Percentiles rank a stretch among this genome's conserved stretches.
Evolutionary conservation across 306 rosid species (phyloP).

Genomic region (Rosa persica): DNA sequence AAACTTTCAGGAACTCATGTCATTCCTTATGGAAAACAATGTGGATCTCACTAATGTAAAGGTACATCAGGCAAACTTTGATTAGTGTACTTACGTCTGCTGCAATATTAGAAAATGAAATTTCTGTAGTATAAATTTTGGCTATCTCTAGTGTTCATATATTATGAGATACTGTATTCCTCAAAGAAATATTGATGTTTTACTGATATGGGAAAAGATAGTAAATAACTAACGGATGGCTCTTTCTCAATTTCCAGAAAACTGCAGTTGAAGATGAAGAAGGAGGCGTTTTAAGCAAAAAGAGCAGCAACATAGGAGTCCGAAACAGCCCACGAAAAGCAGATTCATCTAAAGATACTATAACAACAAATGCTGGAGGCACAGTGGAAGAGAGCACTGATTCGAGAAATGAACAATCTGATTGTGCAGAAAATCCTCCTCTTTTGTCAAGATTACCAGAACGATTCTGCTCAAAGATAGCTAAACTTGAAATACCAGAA

Average conservation of each 20-base stretch:
- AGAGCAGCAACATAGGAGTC: conserved; percentile 11
- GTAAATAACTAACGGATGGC: neutral
- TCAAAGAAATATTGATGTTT: neutral
- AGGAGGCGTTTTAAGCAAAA: conserved; percentile 30
- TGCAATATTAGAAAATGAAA: neutral
- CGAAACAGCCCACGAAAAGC: conserved; percentile 29
- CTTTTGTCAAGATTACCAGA: conserved; percentile 49
- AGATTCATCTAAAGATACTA: conserved; percentile 20
- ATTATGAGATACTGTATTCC: neutral
- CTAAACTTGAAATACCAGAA: conserved; percentile 60
- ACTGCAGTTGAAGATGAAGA: conserved; percentile 57
- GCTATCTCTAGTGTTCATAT: neutral
- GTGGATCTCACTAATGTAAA: conserved; percentile 70
- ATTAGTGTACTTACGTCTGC: neutral
- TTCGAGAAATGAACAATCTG: conserved; percentile 27
- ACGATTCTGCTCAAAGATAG: conserved; percentile 45
- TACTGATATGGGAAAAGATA: neutral
- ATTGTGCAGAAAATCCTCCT: conserved; percentile 28
- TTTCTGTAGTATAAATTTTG: neutral
- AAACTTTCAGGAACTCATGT: conserved; percentile 66
- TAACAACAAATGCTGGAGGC: conserved; percentile 14
- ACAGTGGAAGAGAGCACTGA: conserved; percentile 29
- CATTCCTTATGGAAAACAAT: conserved; percentile 55
- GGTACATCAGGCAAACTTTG: conserved; percentile 39
- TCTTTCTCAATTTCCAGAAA: conserved; percentile 43